These are phyloP conservation scores for Amauroascus niger DNA, from an alignment of 2,329 filamentous ascomycete species.

Conservation along the genomic window DNA sequence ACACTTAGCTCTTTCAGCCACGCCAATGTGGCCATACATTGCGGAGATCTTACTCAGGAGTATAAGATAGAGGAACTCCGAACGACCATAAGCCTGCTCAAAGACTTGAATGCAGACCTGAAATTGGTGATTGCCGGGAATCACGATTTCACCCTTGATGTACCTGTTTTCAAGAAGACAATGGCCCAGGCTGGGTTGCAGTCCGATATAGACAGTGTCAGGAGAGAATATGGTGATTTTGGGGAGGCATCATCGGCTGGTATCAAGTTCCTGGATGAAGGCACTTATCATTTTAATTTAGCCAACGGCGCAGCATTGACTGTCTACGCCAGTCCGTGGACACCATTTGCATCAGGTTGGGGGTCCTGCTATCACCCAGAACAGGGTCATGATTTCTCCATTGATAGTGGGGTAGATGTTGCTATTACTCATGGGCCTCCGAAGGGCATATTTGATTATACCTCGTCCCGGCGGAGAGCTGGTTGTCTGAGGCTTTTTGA, in stretches of 20 bases:
- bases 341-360: slow-evolving; percentile 40
- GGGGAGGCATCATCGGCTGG: slow-evolving; percentile 32
- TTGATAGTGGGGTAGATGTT: slow-evolving; percentile 34
- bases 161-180: slow-evolving; percentile 29
- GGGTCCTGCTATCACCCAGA: slow-evolving; percentile 42
- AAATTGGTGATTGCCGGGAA: slow-evolving; percentile 50
- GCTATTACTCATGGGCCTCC: slow-evolving; percentile 50
- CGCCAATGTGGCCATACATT: slow-evolving; percentile 42
- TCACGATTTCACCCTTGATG: slow-evolving; percentile 43
- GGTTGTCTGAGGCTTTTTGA: slow-evolving; percentile 28
- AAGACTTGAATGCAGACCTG: slow-evolving; percentile 39
- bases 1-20: slow-evolving; percentile 18
- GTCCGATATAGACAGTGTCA: slow-evolving; percentile 23
- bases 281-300: slow-evolving; percentile 41
- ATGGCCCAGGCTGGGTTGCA: slow-evolving; percentile 22
- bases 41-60: slow-evolving; percentile 43
- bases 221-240: slow-evolving; percentile 33
- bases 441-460: slow-evolving; percentile 42
- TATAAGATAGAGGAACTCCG: slow-evolving; percentile 37
- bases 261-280: slow-evolving; percentile 44
- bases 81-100: slow-evolving; percentile 29
- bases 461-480: slow-evolving; percentile 23
- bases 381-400: slow-evolving; percentile 31
- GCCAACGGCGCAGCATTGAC: slow-evolving; percentile 42
- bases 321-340: slow-evolving; percentile 48